These are phyloP conservation scores for Dendryphion nanum DNA, from an alignment of 2,329 filamentous ascomycete genomes.

Conservation along the genomic window DNA sequence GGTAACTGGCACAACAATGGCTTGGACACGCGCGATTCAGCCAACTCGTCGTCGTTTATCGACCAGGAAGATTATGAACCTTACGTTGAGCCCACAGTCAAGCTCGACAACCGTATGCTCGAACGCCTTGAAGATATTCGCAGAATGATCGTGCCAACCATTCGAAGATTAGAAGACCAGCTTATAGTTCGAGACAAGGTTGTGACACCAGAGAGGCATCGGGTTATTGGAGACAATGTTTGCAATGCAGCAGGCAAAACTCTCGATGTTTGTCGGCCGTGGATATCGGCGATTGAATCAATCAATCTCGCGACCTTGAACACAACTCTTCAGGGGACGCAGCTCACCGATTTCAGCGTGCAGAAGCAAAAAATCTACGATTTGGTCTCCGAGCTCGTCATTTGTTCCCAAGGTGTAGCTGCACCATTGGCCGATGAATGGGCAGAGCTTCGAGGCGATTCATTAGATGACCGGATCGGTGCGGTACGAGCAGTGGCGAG, in stretches of 20 bases:
- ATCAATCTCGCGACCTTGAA: constrained; percentile 81
- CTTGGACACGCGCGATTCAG: constrained; percentile 63
- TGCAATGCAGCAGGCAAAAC: constrained; percentile 77
- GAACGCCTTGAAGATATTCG: constrained; percentile 85
- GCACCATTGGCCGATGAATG: constrained; percentile 92
- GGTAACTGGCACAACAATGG: constrained; percentile 82
- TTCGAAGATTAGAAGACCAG: constrained; percentile 83
- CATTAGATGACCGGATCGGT: constrained; percentile 80
- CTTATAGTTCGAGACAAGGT: constrained; percentile 77
- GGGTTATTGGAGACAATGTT: constrained; percentile 76
- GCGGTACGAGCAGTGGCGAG: constrained; percentile 75
- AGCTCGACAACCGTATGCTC: constrained; percentile 73
- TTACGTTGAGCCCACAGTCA: constrained; percentile 66
- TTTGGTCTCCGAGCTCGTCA: constrained; percentile 81
- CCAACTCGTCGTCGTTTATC: constrained; percentile 65
- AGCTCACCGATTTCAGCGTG: constrained; percentile 79
- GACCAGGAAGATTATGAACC: constrained; percentile 83
- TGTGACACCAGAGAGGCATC: constrained; percentile 74
- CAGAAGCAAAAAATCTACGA: constrained; percentile 96
- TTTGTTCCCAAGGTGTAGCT: constrained; percentile 87
- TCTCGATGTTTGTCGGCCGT: constrained; percentile 84
- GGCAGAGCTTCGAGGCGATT: constrained; percentile 87
- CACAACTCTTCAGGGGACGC: constrained; percentile 65
- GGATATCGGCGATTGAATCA: constrained; percentile 86
- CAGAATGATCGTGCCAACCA: constrained; percentile 78